phyloP scores from a whole-genome alignment of 306 rosid species.

The Quercus wislizeni region DNA sequence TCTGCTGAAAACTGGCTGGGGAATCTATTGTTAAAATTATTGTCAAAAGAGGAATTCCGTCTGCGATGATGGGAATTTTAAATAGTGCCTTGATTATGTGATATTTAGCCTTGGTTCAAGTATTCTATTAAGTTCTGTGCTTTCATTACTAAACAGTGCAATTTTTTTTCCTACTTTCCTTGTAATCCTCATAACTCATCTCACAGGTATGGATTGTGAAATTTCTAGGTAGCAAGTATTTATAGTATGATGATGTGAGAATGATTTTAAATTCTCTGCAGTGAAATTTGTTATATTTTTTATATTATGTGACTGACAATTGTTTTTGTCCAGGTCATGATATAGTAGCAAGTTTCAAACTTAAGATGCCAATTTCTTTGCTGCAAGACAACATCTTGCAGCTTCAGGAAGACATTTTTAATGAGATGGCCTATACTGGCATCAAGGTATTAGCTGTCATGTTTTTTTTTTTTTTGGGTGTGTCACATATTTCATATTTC shows the following conservation, averaged over 20 bases:
- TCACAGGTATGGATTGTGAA: neutral
- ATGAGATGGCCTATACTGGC: conserved; percentile 54
- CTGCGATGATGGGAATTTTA: neutral
- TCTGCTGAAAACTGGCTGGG: neutral
- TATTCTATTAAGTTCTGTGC: neutral
- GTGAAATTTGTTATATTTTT: neutral
- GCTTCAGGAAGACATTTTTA: conserved; percentile 60
- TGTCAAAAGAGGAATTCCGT: neutral
- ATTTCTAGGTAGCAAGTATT: neutral
- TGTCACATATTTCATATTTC: conserved; percentile 1
- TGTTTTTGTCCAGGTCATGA: conserved; percentile 52
- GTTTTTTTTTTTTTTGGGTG: conserved; percentile 19
- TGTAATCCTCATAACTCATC: neutral
- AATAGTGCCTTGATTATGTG: neutral
- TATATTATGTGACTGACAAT: neutral
- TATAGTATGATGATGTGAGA: neutral
- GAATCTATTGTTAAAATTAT: neutral
- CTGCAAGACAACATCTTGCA: conserved; percentile 55
- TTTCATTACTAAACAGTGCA: neutral
- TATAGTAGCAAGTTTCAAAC: conserved; percentile 69
- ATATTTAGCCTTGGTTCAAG: neutral
- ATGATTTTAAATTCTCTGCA: neutral
- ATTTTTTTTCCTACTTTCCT: neutral
- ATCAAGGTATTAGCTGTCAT: conserved; percentile 41
- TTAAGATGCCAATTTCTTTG: conserved; percentile 52